phyloP scores from a whole-genome alignment of 176 grass and related monocot species.

The Zoysia japonica region DNA sequence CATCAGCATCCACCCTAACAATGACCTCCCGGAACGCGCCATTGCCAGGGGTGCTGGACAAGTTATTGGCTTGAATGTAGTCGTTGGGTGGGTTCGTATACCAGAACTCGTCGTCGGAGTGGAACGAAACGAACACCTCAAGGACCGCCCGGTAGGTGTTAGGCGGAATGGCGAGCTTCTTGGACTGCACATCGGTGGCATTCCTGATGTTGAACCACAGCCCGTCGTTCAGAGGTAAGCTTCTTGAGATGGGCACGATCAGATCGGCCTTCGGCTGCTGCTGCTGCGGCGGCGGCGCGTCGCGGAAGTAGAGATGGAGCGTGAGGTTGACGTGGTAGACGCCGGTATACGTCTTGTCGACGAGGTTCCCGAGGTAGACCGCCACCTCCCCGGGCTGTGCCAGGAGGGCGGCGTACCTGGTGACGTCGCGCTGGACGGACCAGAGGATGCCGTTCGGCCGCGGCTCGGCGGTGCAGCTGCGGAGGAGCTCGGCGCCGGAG shows the following conservation, averaged over 20 bases:
- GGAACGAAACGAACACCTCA: conserved; percentile 68
- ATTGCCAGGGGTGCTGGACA: conserved; percentile 38
- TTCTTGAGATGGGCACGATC: conserved; percentile 65
- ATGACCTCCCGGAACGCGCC: conserved; percentile 58
- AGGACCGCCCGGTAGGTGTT: conserved; percentile 72
- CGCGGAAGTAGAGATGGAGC: conserved; percentile 56
- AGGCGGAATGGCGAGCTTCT: conserved; percentile 47
- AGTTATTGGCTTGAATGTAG: conserved; percentile 47
- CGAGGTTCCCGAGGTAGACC: conserved; percentile 62
- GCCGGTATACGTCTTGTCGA: conserved; percentile 58
- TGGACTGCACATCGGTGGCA: conserved; percentile 42
- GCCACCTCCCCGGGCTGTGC: conserved; percentile 33
- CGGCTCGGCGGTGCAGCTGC: conserved; percentile 75
- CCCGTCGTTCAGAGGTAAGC: conserved; percentile 44
- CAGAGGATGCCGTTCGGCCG: conserved; percentile 64
- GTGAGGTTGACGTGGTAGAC: conserved; percentile 71
- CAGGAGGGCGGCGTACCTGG: conserved; percentile 53
- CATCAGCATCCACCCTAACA: conserved; percentile 39
- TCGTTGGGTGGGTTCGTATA: conserved; percentile 56
- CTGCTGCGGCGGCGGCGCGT: neutral
- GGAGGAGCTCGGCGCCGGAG: conserved; percentile 76
- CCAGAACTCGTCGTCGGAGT: conserved; percentile 60
- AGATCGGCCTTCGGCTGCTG: conserved; percentile 41
- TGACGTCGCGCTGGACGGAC: conserved; percentile 70
- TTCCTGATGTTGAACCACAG: conserved; percentile 62